phyloP scores from a whole-genome alignment of 768 basidiomycete species.

The Phanerochaete carnosa region DNA sequence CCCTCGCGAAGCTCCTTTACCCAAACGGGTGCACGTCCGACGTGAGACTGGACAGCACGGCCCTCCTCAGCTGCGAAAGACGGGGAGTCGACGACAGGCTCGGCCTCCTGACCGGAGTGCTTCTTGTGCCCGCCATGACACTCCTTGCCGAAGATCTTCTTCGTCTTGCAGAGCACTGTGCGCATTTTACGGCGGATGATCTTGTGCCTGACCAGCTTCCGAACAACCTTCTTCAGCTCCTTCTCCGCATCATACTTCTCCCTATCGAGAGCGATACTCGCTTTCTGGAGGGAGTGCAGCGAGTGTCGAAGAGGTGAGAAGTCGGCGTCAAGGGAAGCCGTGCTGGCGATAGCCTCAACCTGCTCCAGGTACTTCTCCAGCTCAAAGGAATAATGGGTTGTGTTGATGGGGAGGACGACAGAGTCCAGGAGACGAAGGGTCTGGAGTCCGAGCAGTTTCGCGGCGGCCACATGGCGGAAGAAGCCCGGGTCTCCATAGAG shows the following conservation, averaged over 20 bases:
- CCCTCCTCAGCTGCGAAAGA: constrained; percentile 8
- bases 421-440: constrained; percentile 51
- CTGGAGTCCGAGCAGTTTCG: constrained; percentile 54
- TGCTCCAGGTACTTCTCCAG: constrained; percentile 53
- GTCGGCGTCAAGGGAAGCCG: constrained; percentile 25
- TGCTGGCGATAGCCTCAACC: constrained; percentile 41
- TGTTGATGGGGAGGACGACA: constrained; percentile 62
- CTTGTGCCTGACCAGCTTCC: constrained; percentile 20
- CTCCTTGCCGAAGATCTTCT: constrained; percentile 36
- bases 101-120: not conserved
- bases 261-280: constrained; percentile 53
- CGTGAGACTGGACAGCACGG: constrained; percentile 15
- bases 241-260: constrained; percentile 59
- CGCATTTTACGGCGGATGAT: constrained; percentile 14
- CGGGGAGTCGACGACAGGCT: constrained; percentile 8
- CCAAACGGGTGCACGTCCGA: constrained; percentile 26
- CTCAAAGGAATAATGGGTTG: constrained; percentile 61
- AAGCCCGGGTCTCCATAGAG: constrained; percentile 65
- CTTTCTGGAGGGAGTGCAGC: constrained; percentile 43
- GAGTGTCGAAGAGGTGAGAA: constrained; percentile 44
- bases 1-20: constrained; percentile 23
- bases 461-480: constrained; percentile 56
- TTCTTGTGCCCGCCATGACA: constrained; percentile 18
- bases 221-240: constrained; percentile 45
- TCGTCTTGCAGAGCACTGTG: constrained; percentile 32